These are phyloP conservation scores for Yamadazyma triangularis DNA, from an alignment of 1,139 yeast species.

Conservation along the genomic window DNA sequence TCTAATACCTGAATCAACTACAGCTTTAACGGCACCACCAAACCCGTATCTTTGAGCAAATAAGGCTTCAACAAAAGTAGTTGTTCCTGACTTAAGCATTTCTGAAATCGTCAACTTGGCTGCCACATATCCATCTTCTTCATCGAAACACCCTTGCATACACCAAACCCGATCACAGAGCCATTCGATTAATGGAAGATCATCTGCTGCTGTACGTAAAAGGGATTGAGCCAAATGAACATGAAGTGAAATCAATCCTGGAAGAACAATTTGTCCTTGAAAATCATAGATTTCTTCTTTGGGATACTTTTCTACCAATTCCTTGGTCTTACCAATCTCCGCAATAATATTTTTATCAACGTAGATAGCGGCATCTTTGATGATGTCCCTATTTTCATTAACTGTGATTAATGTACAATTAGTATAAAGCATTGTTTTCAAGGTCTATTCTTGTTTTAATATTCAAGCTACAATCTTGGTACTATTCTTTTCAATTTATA, in stretches of 20 bases:
- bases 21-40: conserved; percentile 21
- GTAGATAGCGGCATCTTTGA: conserved; percentile 7
- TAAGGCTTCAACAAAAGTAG: conserved; percentile 17
- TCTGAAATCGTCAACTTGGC: conserved; percentile 17
- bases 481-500: no score
- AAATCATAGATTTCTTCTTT: conserved; percentile 6
- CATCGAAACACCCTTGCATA: conserved; percentile 17
- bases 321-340: conserved; percentile 7
- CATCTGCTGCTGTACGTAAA: conserved; percentile 17
- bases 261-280: conserved; percentile 7
- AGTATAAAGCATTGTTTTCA: conserved; percentile 7
- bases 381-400: conserved; percentile 6
- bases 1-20: conserved; percentile 14
- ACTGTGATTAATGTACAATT: conserved; percentile 9
- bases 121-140: conserved; percentile 19
- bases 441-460: no score
- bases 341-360: conserved; percentile 5
- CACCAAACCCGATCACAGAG: conserved; percentile 19
- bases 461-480: no score
- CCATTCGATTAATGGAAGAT: conserved; percentile 17
- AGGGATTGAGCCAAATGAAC: conserved; percentile 13
- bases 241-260: conserved; percentile 9
- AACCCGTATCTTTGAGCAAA: conserved; percentile 14
- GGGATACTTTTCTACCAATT: conserved; percentile 4
- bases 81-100: conserved; percentile 19